Evolutionary conservation across 2,329 filamentous ascomycete genomes (phyloP), one percentile per base, ranked within the genome.

Genomic region (Trichoderma sp.): DNA sequence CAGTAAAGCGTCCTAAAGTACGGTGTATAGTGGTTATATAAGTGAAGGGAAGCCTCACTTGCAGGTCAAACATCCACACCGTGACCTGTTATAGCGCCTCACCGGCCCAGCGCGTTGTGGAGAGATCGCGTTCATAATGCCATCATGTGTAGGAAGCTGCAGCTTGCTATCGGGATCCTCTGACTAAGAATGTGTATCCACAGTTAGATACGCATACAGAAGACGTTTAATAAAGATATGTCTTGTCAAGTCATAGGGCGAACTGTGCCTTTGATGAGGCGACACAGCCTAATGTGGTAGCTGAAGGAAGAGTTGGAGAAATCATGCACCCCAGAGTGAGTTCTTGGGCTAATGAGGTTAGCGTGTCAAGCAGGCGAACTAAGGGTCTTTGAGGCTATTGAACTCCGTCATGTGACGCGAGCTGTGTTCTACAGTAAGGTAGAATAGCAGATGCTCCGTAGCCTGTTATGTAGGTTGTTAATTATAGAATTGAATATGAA

Each of bases 61-160:
- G 74, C 74, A 75, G 14, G 66, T 75, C 27, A 71, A 66, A 33
- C 74, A 75, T 12, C 74, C 74, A 18, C 38, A 66, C 7, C 67
- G 62, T 38, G 74, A 75, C 45, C 74, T 63, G 56, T 71, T 75
- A 27, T 75, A 41, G 33, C 60, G 74, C 16, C 74, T 35, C 7
- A 31, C n/a, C 0, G 60, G 33, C 14, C 59, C 74, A 33, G 45
- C 38, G 35, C 60, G 67, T 35, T 65, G 66, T 27, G 62, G 67
- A 27, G 60, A 65, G 62, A 38, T 24, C 24, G 56, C 45, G 68
- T 50, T 66, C 41, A 59, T 69, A n/a, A 60, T 45, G 24, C 29
- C 68, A 63, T 71, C 9, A 18, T 63, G 31, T 3, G 7, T 12
- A n/a, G 8, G 64, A 35, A 41, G 18, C 5, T 33, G 59, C n/a